Conservation (phyloP, 257 asterid species). For the Solanum pinnatisectum region DNA sequence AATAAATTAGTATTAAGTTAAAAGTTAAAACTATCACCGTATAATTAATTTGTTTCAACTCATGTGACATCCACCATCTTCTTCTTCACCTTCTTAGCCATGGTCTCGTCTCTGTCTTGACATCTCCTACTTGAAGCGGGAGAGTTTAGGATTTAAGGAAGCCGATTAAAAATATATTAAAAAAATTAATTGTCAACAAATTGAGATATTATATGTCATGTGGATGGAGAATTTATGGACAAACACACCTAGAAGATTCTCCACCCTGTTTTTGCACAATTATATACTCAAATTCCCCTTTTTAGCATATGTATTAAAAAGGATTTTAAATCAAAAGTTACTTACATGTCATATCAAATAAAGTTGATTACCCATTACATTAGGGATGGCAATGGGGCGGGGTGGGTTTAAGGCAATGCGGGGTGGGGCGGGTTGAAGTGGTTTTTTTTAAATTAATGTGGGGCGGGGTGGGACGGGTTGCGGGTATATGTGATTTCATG, state of each 20-base stretch:
- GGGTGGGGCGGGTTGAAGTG: too few species aligned
- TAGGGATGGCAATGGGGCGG: too few species aligned
- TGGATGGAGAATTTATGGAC: neutral
- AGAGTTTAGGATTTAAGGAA: neutral
- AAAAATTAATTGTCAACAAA: neutral
- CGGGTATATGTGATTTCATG: too few species aligned
- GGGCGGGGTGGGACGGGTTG: too few species aligned
- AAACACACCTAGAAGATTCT: neutral
- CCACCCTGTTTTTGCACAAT: neutral
- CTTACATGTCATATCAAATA: neutral
- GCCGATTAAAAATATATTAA: neutral
- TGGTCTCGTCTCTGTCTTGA: neutral
- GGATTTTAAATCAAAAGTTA: neutral
- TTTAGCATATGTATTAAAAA: neutral
- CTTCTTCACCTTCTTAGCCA: neutral
- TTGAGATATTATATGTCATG: neutral
- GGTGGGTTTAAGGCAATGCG: too few species aligned
- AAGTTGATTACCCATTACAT: neutral
- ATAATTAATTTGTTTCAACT: neutral
- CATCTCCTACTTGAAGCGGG: neutral
- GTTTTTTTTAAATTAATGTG: too few species aligned
- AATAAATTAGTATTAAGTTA: too few species aligned
- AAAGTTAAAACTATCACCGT: too few species aligned
- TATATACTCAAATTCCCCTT: neutral
- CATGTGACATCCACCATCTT: neutral